Percentiles rank a stretch among this genome's conserved stretches.
Evolutionary conservation across 2,329 filamentous ascomycete genomes (phyloP).

Genomic region (Huntiella abstrusa): DNA sequence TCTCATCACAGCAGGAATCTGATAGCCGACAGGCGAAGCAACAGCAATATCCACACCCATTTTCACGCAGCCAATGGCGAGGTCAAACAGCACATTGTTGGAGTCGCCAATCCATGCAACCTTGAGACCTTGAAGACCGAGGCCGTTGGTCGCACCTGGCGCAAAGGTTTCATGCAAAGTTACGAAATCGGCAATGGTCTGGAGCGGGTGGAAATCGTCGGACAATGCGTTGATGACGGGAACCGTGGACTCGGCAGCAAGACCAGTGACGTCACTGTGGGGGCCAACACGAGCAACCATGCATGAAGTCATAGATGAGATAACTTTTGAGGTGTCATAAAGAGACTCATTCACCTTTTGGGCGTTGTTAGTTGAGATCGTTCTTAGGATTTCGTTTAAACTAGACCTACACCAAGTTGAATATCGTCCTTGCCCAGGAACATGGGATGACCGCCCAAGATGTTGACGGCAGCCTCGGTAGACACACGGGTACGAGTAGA

Average conservation of each 20-base stretch:
- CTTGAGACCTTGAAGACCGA: constrained; percentile 68
- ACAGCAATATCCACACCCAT: constrained; percentile 73
- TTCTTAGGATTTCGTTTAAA: not conserved
- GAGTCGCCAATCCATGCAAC: constrained; percentile 92
- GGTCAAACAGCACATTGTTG: constrained; percentile 91
- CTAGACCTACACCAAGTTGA: constrained; percentile 56
- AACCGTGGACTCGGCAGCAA: constrained; percentile 55
- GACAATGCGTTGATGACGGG: constrained; percentile 79
- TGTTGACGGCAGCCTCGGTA: constrained; percentile 75
- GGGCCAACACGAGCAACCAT: constrained; percentile 64
- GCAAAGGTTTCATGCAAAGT: constrained; percentile 66
- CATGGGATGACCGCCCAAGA: constrained; percentile 86
- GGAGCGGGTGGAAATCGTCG: constrained; percentile 81
- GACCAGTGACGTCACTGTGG: constrained; percentile 52
- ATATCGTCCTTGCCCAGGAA: constrained; percentile 93
- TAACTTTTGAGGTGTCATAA: constrained; percentile 78
- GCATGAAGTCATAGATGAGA: constrained; percentile 81
- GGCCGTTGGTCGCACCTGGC: constrained; percentile 18
- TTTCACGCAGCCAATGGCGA: constrained; percentile 75
- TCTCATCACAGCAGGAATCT: constrained; percentile 58
- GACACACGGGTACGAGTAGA: constrained; percentile 86
- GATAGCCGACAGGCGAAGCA: constrained; percentile 70
- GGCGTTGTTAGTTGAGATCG: not conserved
- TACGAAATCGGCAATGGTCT: constrained; percentile 84
- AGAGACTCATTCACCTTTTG: constrained; percentile 75